Percentiles rank a stretch among this genome's conserved stretches.
These are phyloP conservation scores for Phragmites australis DNA, from an alignment of 176 grass and related monocot species.

Conservation along the genomic window DNA sequence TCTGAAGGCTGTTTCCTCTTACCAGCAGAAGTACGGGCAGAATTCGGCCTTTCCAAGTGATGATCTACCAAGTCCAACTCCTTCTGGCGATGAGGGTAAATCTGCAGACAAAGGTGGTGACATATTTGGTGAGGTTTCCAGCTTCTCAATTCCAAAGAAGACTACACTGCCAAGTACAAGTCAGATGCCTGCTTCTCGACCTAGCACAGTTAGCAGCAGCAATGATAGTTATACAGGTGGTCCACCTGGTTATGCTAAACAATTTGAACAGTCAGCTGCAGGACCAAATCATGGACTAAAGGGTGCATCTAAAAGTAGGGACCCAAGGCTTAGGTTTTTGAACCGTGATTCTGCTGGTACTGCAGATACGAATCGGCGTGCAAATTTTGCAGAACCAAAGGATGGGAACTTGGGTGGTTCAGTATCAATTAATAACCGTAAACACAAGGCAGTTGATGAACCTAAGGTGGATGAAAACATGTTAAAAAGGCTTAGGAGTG, in stretches of 20 bases:
- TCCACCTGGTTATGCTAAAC: conserved; percentile 49
- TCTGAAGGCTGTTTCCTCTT: conserved; percentile 85
- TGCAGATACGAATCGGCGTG: conserved; percentile 34
- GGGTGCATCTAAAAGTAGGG: conserved; percentile 61
- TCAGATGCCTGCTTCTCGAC: conserved; percentile 46
- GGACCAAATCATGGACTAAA: conserved; percentile 50
- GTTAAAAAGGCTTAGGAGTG: conserved; percentile 60
- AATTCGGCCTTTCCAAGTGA: conserved; percentile 59
- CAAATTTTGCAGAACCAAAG: conserved; percentile 40
- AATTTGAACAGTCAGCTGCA: conserved; percentile 33
- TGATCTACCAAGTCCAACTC: conserved; percentile 92
- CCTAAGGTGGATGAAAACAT: conserved; percentile 43
- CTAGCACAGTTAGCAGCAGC: conserved; percentile 27
- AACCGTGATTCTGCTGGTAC: conserved; percentile 51
- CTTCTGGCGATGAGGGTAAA: conserved; percentile 66
- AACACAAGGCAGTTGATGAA: conserved; percentile 61
- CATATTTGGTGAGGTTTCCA: conserved; percentile 63
- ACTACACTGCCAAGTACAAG: conserved; percentile 11
- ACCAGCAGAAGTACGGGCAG: conserved; percentile 77
- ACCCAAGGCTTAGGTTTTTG: conserved; percentile 82
- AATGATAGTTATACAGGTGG: conserved; percentile 31
- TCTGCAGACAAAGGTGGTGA: conserved; percentile 57
- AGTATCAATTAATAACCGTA: conserved; percentile 39
- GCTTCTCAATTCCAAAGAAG: conserved; percentile 50
- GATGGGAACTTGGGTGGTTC: conserved; percentile 30